Percentiles rank a stretch among this genome's conserved stretches.
phyloP scores from a whole-genome alignment of 371 early-diverging fungal species.

The Parasitella parasitica region DNA sequence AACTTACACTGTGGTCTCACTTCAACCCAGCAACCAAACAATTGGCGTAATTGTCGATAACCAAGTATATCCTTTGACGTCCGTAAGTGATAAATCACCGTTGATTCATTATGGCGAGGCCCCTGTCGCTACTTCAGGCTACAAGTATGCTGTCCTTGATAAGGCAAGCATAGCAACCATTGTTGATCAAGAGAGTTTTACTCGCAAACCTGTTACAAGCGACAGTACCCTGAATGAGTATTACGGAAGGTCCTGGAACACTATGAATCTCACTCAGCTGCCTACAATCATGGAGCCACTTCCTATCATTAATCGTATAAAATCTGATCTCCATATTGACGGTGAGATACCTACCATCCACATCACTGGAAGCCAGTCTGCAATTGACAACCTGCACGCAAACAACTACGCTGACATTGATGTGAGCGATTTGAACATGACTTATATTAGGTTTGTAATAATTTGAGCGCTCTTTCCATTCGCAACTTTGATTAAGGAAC shows the following conservation, averaged over 20 bases:
- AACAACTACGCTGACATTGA: conserved; percentile 14
- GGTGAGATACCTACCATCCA: conserved; percentile 30
- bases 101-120: conserved; percentile 14
- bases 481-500: too few relatives aligned
- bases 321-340: conserved; percentile 19
- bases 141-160: conserved; percentile 10
- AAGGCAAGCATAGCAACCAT: background rate
- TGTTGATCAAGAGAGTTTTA: conserved; percentile 16
- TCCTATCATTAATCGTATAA: conserved; percentile 16
- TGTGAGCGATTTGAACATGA: conserved; percentile 16
- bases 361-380: conserved; percentile 10
- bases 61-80: conserved; percentile 7
- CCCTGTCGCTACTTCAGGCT: conserved; percentile 3
- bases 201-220: background rate
- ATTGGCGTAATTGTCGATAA: conserved; percentile 14
- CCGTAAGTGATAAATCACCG: background rate
- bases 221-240: conserved; percentile 13
- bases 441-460: conserved; percentile 28
- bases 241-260: conserved; percentile 26
- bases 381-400: conserved; percentile 22
- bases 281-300: conserved; percentile 9
- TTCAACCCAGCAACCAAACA: background rate
- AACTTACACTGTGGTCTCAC: conserved; percentile 13
- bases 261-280: background rate
- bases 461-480: background rate